These are phyloP conservation scores for Acer saccharum DNA, from an alignment of 345 rosid species.

Conservation along the genomic window DNA sequence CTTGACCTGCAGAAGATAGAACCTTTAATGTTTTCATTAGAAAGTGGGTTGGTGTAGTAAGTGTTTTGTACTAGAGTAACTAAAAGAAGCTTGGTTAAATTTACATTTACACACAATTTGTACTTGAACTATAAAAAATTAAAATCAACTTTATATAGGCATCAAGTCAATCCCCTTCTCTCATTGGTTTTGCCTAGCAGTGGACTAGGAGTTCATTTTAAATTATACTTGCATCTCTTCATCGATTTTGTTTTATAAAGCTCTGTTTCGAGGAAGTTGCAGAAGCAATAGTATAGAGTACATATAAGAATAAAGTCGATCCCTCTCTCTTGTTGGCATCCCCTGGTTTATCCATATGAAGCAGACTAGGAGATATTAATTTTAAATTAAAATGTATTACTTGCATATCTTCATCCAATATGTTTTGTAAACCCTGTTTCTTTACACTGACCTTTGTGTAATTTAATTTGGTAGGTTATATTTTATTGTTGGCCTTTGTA, in stretches of 20 bases:
- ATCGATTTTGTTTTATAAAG: background rate
- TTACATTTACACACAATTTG: background rate
- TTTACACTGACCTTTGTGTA: background rate
- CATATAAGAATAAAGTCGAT: background rate
- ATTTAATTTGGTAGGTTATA: conserved; percentile 10
- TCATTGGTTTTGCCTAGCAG: background rate
- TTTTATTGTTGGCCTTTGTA: background rate
- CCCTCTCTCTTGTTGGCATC: background rate
- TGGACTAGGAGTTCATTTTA: background rate
- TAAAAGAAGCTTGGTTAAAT: background rate
- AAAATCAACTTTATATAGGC: background rate
- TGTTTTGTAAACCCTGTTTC: background rate
- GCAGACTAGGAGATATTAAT: background rate
- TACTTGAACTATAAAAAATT: conserved; percentile 9
- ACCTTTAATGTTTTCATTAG: background rate
- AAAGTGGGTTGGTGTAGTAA: background rate
- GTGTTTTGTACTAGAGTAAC: background rate
- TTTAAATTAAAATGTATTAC: conserved; percentile 1
- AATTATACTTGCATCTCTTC: background rate
- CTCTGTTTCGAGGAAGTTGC: background rate
- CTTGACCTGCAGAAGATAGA: background rate
- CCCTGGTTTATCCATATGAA: background rate
- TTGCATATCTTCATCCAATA: background rate
- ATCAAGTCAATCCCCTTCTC: background rate
- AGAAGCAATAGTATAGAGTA: background rate